A percentile compares a stretch with the other conserved stretches of the same genome.
These are phyloP conservation scores for Sporothrix schenckii DNA, from an alignment of 2,329 filamentous ascomycete genomes.

Conservation along the genomic window DNA sequence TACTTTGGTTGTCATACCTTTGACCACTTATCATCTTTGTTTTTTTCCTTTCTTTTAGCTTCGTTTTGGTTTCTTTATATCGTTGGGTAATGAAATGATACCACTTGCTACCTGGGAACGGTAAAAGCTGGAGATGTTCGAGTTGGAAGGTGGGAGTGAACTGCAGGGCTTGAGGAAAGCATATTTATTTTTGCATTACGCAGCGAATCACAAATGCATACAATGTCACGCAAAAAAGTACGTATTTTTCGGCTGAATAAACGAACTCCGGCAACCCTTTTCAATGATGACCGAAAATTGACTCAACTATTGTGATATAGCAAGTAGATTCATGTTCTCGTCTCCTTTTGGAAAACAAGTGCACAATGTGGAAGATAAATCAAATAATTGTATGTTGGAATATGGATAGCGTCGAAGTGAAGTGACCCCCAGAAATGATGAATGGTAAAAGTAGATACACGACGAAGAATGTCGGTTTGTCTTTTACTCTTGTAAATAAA, in stretches of 20 bases:
- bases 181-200: background rate
- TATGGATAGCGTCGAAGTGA: background rate
- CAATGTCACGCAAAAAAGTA: background rate
- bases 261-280: no score
- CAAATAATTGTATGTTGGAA: constrained; percentile 15
- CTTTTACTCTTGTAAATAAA: background rate
- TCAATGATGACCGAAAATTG: no score
- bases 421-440: background rate
- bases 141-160: background rate
- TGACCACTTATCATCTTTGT: background rate
- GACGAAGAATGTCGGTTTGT: constrained; percentile 7
- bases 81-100: constrained; percentile 17
- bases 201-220: background rate
- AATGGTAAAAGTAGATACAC: constrained; percentile 9
- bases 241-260: no score
- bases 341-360: background rate
- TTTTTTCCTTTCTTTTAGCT: background rate
- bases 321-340: no score
- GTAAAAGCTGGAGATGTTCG: background rate
- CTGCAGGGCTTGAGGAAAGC: background rate
- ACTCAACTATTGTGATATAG: no score
- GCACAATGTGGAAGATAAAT: background rate
- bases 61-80: background rate
- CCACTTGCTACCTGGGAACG: background rate
- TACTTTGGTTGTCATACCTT: background rate